These are phyloP conservation scores for Huntiella savannae DNA, from an alignment of 2,329 filamentous ascomycete genomes.

Conservation along the genomic window DNA sequence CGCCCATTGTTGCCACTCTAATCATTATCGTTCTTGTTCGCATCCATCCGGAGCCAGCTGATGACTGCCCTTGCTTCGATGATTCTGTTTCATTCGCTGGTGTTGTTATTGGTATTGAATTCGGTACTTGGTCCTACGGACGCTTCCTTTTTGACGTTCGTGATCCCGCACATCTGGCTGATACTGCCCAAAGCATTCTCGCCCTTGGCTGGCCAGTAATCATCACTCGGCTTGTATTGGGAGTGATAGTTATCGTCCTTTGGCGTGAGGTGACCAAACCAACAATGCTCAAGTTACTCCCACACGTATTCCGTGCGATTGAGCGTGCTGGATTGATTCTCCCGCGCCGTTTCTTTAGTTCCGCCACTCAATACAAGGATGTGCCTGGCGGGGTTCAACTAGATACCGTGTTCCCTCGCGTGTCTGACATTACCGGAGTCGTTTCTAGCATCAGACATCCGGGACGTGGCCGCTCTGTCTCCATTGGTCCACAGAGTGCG, in stretches of 20 bases:
- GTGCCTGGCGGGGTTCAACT: conserved; percentile 49
- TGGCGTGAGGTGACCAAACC: conserved; percentile 90
- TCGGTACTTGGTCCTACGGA: conserved; percentile 47
- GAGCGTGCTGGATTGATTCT: conserved; percentile 63
- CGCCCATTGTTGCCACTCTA: conserved; percentile 43
- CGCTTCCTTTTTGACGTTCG: conserved; percentile 30
- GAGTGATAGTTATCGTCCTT: conserved; percentile 65
- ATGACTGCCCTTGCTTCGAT: conserved; percentile 93
- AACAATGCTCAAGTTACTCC: conserved; percentile 53
- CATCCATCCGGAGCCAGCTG: conserved; percentile 85
- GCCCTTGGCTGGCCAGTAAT: conserved; percentile 47
- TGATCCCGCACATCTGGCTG: conserved; percentile 22
- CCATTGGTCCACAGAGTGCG: conserved; percentile 82
- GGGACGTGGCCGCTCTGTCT: conserved; percentile 56
- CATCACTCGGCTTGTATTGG: conserved; percentile 50
- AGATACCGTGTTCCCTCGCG: conserved; percentile 76
- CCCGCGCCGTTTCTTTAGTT: conserved; percentile 77
- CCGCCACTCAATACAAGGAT: conserved; percentile 74
- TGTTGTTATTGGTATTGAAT: conserved; percentile 67
- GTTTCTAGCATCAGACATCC: conserved; percentile 68
- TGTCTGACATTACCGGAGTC: conserved; percentile 71
- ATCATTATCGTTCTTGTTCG: conserved; percentile 59
- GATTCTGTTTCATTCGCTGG: conserved; percentile 88
- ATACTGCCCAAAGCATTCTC: conserved; percentile 35
- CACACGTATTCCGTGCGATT: conserved; percentile 71